Conservation (phyloP, 2,329 filamentous ascomycete genomes). For the Fusarium sp. region DNA sequence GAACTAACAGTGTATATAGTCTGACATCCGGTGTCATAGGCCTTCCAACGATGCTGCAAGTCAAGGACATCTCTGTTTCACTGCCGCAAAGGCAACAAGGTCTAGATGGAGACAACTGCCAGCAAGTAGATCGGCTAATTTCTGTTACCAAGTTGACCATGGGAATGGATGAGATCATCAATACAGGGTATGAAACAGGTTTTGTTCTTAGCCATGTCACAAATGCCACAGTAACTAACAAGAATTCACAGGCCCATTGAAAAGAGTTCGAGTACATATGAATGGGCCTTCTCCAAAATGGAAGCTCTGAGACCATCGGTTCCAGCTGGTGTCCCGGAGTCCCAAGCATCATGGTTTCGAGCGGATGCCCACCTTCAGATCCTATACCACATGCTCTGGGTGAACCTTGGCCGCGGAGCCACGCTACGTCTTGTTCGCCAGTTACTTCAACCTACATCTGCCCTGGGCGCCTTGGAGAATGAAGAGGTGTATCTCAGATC, state of each 20-base stretch:
- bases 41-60: background rate
- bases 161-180: background rate
- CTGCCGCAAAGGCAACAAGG: background rate
- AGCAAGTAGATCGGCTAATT: background rate
- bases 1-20: background rate
- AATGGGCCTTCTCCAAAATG: background rate
- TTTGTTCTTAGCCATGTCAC: too few species aligned
- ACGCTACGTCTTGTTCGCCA: background rate
- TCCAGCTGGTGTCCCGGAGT: too few species aligned
- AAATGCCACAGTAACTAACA: background rate
- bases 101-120: background rate
- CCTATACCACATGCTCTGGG: background rate
- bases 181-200: background rate
- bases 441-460: background rate
- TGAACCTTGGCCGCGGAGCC: background rate
- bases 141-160: background rate
- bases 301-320: background rate
- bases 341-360: background rate
- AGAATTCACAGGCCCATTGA: background rate
- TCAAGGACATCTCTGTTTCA: background rate
- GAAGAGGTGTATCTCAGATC: background rate
- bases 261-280: background rate
- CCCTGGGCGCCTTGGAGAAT: too few species aligned
- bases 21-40: background rate
- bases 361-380: background rate